Evolutionary conservation across 495 filamentous ascomycete species (phyloP).

Genomic region (Staphylotrichum longicolle): DNA sequence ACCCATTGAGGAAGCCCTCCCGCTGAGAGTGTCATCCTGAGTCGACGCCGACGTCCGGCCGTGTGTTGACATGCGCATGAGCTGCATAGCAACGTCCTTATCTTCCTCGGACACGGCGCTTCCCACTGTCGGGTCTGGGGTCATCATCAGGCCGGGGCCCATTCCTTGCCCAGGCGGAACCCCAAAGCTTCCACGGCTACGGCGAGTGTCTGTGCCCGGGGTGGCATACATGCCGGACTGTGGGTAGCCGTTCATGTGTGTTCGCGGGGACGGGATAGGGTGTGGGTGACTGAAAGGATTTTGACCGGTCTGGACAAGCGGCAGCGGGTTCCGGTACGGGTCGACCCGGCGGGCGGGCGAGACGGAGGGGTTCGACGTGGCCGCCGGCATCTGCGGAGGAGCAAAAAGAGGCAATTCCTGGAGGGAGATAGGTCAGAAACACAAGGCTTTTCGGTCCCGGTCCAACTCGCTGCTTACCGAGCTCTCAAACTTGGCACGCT

Average conservation of each 20-base stretch:
- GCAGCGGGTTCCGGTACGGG: constrained; percentile 56
- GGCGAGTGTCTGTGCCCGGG: constrained; percentile 59
- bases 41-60: constrained; percentile 92
- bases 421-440: constrained; percentile 20
- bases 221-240: constrained; percentile 52
- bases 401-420: constrained; percentile 95
- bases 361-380: constrained; percentile 84
- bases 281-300: constrained; percentile 70
- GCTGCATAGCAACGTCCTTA: constrained; percentile 93
- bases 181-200: constrained; percentile 61
- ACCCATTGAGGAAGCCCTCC: constrained; percentile 79
- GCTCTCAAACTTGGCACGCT: constrained; percentile 96
- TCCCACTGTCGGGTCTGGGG: constrained; percentile 89
- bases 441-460: neutral
- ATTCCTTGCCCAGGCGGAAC: constrained; percentile 43
- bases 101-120: constrained; percentile 98
- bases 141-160: constrained; percentile 57
- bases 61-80: constrained; percentile 89
- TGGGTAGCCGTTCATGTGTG: constrained; percentile 56
- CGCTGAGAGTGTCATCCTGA: constrained; percentile 85
- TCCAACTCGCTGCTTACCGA: constrained; percentile 62
- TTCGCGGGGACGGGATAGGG: constrained; percentile 74
- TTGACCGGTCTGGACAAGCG: constrained; percentile 68
- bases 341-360: constrained; percentile 79
- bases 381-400: constrained; percentile 85